Evolutionary conservation across 768 basidiomycete species (phyloP).

Genomic region (Auricularia cornea): DNA sequence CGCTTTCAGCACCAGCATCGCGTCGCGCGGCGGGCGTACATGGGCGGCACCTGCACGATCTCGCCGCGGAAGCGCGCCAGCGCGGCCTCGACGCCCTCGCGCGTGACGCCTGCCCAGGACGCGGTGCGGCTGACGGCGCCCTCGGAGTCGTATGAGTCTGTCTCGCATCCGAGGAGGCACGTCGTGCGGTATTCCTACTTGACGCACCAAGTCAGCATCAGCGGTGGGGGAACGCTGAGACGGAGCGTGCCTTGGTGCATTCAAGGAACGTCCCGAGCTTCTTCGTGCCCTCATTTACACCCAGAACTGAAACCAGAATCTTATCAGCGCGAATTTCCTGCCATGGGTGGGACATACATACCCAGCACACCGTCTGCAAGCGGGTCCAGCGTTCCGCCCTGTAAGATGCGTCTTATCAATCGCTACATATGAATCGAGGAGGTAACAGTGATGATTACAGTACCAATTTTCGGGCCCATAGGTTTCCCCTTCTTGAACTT

Average conservation of each 20-base stretch:
- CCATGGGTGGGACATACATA: slow-evolving; percentile 27
- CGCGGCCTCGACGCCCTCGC: slow-evolving; percentile 58
- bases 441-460: not conserved
- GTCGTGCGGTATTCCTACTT: slow-evolving; percentile 84
- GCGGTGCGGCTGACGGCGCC: slow-evolving; percentile 72
- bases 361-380: slow-evolving; percentile 92
- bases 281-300: slow-evolving; percentile 86
- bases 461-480: slow-evolving; percentile 27
- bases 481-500: slow-evolving; percentile 40
- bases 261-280: slow-evolving; percentile 72
- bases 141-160: slow-evolving; percentile 89
- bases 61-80: slow-evolving; percentile 75
- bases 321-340: slow-evolving; percentile 4
- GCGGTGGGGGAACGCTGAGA: not conserved
- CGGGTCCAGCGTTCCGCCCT: slow-evolving; percentile 94
- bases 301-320: slow-evolving; percentile 55
- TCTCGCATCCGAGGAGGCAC: slow-evolving; percentile 87
- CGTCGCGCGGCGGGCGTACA: slow-evolving; percentile 44
- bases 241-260: slow-evolving; percentile 63
- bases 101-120: slow-evolving; percentile 78
- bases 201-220: not conserved
- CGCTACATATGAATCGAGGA: too few relatives aligned
- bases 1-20: too few relatives aligned
- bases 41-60: slow-evolving; percentile 85
- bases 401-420: slow-evolving; percentile 47